These are phyloP conservation scores for Curvularia verruculosa DNA, from an alignment of 2,329 filamentous ascomycete species.

Conservation along the genomic window DNA sequence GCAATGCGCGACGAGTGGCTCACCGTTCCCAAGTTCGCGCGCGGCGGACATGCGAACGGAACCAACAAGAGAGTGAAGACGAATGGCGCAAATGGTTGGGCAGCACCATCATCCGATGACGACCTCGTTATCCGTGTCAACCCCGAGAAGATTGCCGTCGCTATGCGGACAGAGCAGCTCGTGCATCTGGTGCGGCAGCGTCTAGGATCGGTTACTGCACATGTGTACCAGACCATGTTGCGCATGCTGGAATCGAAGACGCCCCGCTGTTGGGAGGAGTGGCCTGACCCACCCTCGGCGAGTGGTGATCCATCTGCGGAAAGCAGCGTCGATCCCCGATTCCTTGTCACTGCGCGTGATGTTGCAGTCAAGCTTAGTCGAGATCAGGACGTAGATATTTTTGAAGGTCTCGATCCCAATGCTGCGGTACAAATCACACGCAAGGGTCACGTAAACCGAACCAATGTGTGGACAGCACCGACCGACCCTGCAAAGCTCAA, in stretches of 20 bases:
- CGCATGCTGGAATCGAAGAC: conserved; percentile 72
- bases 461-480: conserved; percentile 31
- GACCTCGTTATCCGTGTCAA: conserved; percentile 80
- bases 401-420: conserved; percentile 44
- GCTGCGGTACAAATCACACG: conserved; percentile 32
- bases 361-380: conserved; percentile 51
- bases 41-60: conserved; percentile 24
- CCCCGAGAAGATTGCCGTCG: conserved; percentile 81
- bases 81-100: conserved; percentile 31
- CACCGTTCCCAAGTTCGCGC: conserved; percentile 32
- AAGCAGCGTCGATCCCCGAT: conserved; percentile 39
- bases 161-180: conserved; percentile 79
- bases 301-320: conserved; percentile 38
- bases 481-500: conserved; percentile 35
- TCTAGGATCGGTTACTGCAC: conserved; percentile 74
- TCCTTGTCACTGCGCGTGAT: conserved; percentile 50
- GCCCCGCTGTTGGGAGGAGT: conserved; percentile 68
- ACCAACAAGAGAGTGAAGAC: conserved; percentile 43
- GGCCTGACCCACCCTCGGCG: conserved; percentile 33
- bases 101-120: conserved; percentile 56
- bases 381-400: conserved; percentile 48
- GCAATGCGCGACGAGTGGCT: conserved; percentile 54
- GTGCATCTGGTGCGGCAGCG: conserved; percentile 72
- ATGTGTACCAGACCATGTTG: conserved; percentile 78
- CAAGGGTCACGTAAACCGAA: conserved; percentile 29